Base-by-base conservation (phyloP, 441 rosid genomes). In the Gossypium aridum region DNA sequence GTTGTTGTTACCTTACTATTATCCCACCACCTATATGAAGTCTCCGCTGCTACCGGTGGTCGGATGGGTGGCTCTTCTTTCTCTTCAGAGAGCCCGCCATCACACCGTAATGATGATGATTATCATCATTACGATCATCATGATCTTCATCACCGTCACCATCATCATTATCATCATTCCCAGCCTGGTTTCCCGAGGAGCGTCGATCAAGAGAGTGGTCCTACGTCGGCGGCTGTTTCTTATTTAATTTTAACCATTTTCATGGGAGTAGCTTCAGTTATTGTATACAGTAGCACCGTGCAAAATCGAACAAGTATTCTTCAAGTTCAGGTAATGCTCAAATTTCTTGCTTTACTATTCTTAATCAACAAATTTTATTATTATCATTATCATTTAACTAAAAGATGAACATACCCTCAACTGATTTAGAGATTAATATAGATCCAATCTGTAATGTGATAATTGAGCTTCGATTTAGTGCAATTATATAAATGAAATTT, bases 11-110 rank as follows among this genome's bases (percentile, higher is more conserved):
- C 60, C 25, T 51, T n/a, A 8, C 12, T 51, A 2, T 13, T 68
- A 51, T 51, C n/a, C 60, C 25, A n/a, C 60, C 51, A 3, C 60
- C 60, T 26, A 8, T 51, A 49, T n/a, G 72, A 12, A 51, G 72
- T 12, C 59, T 68, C 72, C 19, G 72, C 72, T 1, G 60, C 72
- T 51, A 25, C 45, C 5, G 72, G 59, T 8, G 72, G 72, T 23
- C 60, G 72, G 45, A 68, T 68, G 72, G 60, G 72, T n/a, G 72
- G 72, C 20, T 68, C 72, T 51, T 68, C 72, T 26, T 67, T 51
- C 60, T 68, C 71, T 9, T 23, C 31, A 13, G 71, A 47, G 34
- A 66, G 13, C 2, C 51, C 71, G 22, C 56, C 56, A 2, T 47
- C 71, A 1, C 1, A 26, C 56, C 13, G 43, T 37, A 3, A 49